Conservation (phyloP, 371 early-diverging fungal species). For the Mucor velutinosus region DNA sequence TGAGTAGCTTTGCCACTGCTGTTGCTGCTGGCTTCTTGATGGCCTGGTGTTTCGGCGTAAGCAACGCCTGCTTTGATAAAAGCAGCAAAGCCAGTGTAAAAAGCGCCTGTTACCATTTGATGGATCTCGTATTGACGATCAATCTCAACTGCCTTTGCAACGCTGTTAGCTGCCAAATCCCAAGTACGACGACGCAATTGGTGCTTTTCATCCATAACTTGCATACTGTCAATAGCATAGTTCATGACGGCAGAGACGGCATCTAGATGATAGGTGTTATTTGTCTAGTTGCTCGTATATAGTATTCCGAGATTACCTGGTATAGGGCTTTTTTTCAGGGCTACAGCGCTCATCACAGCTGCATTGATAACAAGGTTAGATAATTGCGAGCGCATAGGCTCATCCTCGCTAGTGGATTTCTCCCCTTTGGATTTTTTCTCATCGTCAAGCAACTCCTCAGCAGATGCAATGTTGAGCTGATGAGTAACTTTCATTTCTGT, state of each 20-base stretch:
- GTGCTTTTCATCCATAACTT: slow-evolving; percentile 54
- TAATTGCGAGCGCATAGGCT: slow-evolving; percentile 26
- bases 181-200: slow-evolving; percentile 56
- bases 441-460: slow-evolving; percentile 4
- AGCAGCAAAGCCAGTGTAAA: slow-evolving; percentile 56
- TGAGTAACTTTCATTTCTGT: slow-evolving; percentile 25
- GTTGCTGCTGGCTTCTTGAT: background rate
- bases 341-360: slow-evolving; percentile 57
- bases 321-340: slow-evolving; percentile 69
- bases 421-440: slow-evolving; percentile 16
- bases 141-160: slow-evolving; percentile 55
- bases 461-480: slow-evolving; percentile 15
- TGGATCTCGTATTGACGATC: slow-evolving; percentile 64
- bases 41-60: slow-evolving; percentile 58
- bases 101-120: slow-evolving; percentile 51
- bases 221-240: slow-evolving; percentile 40
- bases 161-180: slow-evolving; percentile 48
- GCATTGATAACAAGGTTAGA: slow-evolving; percentile 53
- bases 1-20: background rate
- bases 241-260: slow-evolving; percentile 46
- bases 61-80: slow-evolving; percentile 64
- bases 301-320: too few species aligned
- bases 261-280: slow-evolving; percentile 25
- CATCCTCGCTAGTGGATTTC: background rate
- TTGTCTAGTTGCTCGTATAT: too few species aligned